A percentile compares a stretch with the other conserved stretches of the same genome.
Conservation (phyloP, 768 basidiomycete genomes). For the Rhizopogon roseolus region DNA sequence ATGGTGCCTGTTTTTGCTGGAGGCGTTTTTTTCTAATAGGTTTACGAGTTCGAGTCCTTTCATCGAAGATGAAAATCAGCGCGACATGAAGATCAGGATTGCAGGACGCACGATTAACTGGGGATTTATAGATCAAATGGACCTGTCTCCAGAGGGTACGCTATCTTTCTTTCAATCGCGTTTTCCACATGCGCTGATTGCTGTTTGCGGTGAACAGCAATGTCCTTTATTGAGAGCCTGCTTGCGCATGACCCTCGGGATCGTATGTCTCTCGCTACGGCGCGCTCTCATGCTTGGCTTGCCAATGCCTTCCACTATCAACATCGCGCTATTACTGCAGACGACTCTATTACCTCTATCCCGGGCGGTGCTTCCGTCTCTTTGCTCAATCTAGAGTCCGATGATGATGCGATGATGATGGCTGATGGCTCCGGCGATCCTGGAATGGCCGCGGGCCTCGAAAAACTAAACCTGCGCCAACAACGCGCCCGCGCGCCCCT, state of each 20-base stretch:
- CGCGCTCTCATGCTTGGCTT: conserved; percentile 80
- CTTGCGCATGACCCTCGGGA: conserved; percentile 56
- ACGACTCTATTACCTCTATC: conserved; percentile 17
- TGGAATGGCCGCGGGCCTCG: conserved; percentile 27
- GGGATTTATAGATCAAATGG: conserved; percentile 34
- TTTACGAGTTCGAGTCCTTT: conserved; percentile 77
- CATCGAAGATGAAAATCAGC: conserved; percentile 62
- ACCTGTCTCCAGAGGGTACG: conserved; percentile 47
- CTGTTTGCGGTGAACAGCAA: conserved; percentile 41
- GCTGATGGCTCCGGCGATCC: conserved; percentile 12
- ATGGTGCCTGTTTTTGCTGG: conserved; percentile 7
- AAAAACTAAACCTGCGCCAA: conserved; percentile 28
- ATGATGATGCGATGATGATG: conserved; percentile 16
- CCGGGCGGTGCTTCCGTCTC: conserved; percentile 8
- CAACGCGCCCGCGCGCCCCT: conserved; percentile 22
- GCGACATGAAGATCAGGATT: conserved; percentile 60
- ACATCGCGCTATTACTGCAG: conserved; percentile 4
- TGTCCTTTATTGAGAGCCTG: conserved; percentile 62
- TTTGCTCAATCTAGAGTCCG: not conserved
- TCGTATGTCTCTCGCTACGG: conserved; percentile 70
- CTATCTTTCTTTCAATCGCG: not conserved
- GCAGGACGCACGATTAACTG: conserved; percentile 59
- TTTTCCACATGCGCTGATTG: not conserved
- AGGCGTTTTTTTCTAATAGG: conserved; percentile 34
- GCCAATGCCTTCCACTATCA: not conserved